Base-by-base conservation (phyloP, 176 grass and related monocot genomes). In the Oryza meridionalis region DNA sequence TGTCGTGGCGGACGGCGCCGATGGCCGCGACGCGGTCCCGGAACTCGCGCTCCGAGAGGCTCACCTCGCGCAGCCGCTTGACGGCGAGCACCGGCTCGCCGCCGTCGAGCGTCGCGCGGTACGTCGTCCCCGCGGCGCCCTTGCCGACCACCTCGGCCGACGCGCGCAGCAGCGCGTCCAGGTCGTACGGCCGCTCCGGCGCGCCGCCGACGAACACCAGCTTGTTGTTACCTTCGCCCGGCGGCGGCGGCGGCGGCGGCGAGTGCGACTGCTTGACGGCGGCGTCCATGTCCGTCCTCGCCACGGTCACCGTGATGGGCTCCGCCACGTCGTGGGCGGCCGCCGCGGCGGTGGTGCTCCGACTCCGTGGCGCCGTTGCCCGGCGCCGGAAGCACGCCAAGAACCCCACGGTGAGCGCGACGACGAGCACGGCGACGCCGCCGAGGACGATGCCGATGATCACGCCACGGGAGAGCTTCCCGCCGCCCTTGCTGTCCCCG, bases 131-230 rank as follows among this genome's bases (percentile, higher is more conserved):
- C 22, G 73, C 61, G 1, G 81, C 70, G 29, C 90, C 95, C 77
- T 93, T 98, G 5, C 88, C 87, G 7, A 98, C 32, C 72, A 95
- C 90, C 89, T 98, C 95, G 1, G 95, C 92, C 0, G 95, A 98
- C 24, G 95, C 95, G 7, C 88, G 87, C 49, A 98, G 95, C 25
- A 95, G 76, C 78, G 88, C 76, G 50, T 95, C 92, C 73, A 98
- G 81, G 66, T 98, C 90, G 76, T 98, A 98, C 7, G 84, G 89
- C 42, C n/a, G 33, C 72, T 86, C 95, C 15, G 87, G 82, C 11
- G 75, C 62, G 22, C 27, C 71, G 9, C 90, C 89, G 6, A 91
- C 76, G 85, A 98, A 98, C 73, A 95, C 88, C 47, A 98, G 92
- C 77, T 91, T 93, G 79, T 90, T 93, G 79, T 89, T 89, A 21